phyloP scores from a whole-genome alignment of 208 protist species.

The Crithidia fasciculata region DNA sequence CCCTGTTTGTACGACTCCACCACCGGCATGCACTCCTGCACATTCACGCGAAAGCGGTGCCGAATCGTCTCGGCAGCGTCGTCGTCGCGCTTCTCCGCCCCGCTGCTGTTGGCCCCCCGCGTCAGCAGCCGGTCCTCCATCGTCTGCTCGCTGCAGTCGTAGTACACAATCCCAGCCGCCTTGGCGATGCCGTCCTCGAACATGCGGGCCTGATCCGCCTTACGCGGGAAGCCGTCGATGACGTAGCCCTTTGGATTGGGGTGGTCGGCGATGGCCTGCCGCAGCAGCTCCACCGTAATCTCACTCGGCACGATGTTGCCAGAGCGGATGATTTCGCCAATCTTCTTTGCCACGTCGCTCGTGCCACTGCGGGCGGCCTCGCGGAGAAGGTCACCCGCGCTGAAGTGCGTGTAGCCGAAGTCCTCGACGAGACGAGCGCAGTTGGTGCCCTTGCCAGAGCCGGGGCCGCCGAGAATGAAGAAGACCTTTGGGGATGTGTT shows the following conservation, averaged over 20 bases:
- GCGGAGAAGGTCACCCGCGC: slow-evolving; percentile 85
- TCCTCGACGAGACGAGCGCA: slow-evolving; percentile 76
- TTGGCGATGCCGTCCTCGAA: slow-evolving; percentile 82
- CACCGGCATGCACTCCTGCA: slow-evolving; percentile 86
- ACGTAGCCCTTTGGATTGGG: slow-evolving; percentile 80
- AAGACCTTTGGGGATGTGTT: slow-evolving; percentile 60
- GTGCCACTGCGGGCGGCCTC: slow-evolving; percentile 61
- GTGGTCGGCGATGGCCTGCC: slow-evolving; percentile 60
- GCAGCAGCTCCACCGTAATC: slow-evolving; percentile 86
- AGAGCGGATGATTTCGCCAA: slow-evolving; percentile 57
- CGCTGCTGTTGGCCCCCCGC: slow-evolving; percentile 37
- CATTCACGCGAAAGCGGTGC: slow-evolving; percentile 77
- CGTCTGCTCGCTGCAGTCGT: slow-evolving; percentile 78
- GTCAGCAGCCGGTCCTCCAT: slow-evolving; percentile 76
- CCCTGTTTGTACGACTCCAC: slow-evolving; percentile 75
- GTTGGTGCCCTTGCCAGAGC: slow-evolving; percentile 88
- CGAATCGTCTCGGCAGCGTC: slow-evolving; percentile 81
- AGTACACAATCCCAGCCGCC: slow-evolving; percentile 75
- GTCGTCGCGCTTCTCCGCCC: slow-evolving; percentile 60
- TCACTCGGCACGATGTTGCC: slow-evolving; percentile 90
- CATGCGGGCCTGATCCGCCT: slow-evolving; percentile 83
- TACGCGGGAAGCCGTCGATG: slow-evolving; percentile 91
- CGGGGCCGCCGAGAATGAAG: slow-evolving; percentile 89
- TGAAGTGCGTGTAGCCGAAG: slow-evolving; percentile 89
- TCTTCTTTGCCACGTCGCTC: slow-evolving; percentile 78